Evolutionary conservation across 2,329 filamentous ascomycete species (phyloP).

Genomic region (Stagonosporopsis vannaccii): DNA sequence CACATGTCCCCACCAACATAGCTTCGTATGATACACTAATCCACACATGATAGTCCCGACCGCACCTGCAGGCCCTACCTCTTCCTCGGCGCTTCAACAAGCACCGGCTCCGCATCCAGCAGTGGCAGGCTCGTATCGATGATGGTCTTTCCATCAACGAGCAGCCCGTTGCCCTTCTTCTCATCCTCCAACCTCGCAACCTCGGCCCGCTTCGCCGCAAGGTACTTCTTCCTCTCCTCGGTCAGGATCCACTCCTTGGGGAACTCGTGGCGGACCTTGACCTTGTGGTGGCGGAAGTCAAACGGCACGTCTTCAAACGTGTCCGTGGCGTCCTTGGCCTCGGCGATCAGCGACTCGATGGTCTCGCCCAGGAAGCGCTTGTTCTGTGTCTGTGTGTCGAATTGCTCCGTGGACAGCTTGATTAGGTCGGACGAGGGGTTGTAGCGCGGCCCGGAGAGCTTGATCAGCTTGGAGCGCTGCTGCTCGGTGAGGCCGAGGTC

Average conservation of each 20-base stretch:
- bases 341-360: slow-evolving; percentile 73
- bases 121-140: slow-evolving; percentile 46
- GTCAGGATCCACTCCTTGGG: slow-evolving; percentile 86
- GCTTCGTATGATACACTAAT: slow-evolving; percentile 9
- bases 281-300: slow-evolving; percentile 83
- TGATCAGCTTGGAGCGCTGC: slow-evolving; percentile 82
- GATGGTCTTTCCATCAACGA: slow-evolving; percentile 62
- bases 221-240: slow-evolving; percentile 67
- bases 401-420: slow-evolving; percentile 91
- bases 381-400: slow-evolving; percentile 90
- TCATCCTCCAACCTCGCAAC: slow-evolving; percentile 62
- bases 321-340: slow-evolving; percentile 78
- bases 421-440: slow-evolving; percentile 83
- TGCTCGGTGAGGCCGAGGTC: slow-evolving; percentile 74
- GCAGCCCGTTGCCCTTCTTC: slow-evolving; percentile 60
- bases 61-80: slow-evolving; percentile 11
- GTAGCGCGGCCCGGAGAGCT: slow-evolving; percentile 84
- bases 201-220: slow-evolving; percentile 67
- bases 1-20: background rate
- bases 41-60: background rate
- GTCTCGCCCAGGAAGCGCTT: slow-evolving; percentile 90
- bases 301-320: slow-evolving; percentile 89
- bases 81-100: slow-evolving; percentile 26
- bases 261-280: slow-evolving; percentile 73
- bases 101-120: slow-evolving; percentile 26